Base-by-base conservation (phyloP, 2,329 filamentous ascomycete species). In the Aspergillus quadrilineatus region DNA sequence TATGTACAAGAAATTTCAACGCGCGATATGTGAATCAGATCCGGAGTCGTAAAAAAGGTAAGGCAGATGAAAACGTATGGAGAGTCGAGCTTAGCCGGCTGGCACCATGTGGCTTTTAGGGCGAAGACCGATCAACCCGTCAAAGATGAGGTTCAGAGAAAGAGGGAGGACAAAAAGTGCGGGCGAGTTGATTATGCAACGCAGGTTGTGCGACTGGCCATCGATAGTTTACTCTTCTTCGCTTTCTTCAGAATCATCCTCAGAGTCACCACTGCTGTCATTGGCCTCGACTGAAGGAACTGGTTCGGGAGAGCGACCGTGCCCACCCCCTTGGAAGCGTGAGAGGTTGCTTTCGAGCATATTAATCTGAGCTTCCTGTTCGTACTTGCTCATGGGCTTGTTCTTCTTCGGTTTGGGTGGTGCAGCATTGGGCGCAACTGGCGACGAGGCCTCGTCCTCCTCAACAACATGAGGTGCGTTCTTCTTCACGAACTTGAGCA, bases 321-420 rank as follows among this genome's bases (percentile, higher is more conserved):
- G 72, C 22, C 70, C 73, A 30, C 75, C 74, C 53, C 75, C 73
- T 56, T 77, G 68, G 67, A 78, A 80, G 26, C 75, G 74, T 32
- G 75, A 77, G 15, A 80, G 69, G 44, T 75, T 78, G 61, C 73
- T 76, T 61, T 77, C 71, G 32, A 80, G 70, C 63, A 77, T 76
- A 50, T 77, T 77, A 59, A 80, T 80, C 60, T 79, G 76, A 36
- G 75, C 76, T 60, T 80, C 78, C 63, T 80, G 78, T 61, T 80
- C 77, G 49, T 72, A 73, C 63, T 79, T 80, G 68, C 75, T 79
- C 78, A 80, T 80, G 1, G 78, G 77, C 66, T 80, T 80, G 63
- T 78, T 79, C 67, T 80, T 80, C 69, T 80, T 80, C 2, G 74
- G 71, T 63, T 79, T 79, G 3, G 75, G 65, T 15, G 72, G 68